Percentiles rank a stretch among this genome's conserved stretches.
phyloP scores from a whole-genome alignment of 768 basidiomycete species.

The Collybia sp. region DNA sequence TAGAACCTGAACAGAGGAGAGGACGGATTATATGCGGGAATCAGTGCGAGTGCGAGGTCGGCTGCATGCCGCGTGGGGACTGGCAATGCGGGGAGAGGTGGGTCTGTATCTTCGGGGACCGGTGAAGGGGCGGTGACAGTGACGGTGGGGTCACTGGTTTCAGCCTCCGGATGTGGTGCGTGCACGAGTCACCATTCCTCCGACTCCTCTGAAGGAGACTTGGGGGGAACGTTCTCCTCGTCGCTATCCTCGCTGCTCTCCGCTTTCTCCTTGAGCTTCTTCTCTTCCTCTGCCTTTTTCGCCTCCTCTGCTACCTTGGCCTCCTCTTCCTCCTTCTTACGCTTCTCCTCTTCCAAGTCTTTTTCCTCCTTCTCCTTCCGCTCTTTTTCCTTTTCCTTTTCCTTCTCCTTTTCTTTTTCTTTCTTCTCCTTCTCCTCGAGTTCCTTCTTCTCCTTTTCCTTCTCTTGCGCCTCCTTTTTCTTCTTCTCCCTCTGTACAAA shows the following conservation, averaged over 20 bases:
- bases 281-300: slow-evolving; percentile 18
- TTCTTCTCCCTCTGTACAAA: slow-evolving; percentile 40
- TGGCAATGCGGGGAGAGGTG: slow-evolving; percentile 10
- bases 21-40: slow-evolving; percentile 12
- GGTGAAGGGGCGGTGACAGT: background rate
- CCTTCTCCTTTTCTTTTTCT: slow-evolving; percentile 49
- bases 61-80: slow-evolving; percentile 7
- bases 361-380: slow-evolving; percentile 39
- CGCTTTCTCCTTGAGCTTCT: slow-evolving; percentile 15
- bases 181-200: background rate
- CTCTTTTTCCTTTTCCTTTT: slow-evolving; percentile 36
- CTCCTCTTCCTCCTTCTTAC: slow-evolving; percentile 15
- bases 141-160: slow-evolving; percentile 4
- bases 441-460: slow-evolving; percentile 62
- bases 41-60: slow-evolving; percentile 12
- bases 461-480: slow-evolving; percentile 53
- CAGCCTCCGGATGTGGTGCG: background rate
- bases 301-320: slow-evolving; percentile 17
- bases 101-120: slow-evolving; percentile 1
- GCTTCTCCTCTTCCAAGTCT: slow-evolving; percentile 29
- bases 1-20: slow-evolving; percentile 11
- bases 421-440: slow-evolving; percentile 47
- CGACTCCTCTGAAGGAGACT: slow-evolving; percentile 7
- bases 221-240: slow-evolving; percentile 31
- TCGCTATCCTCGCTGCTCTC: slow-evolving; percentile 33